phyloP scores from a whole-genome alignment of 768 basidiomycete genomes.

The Lentinus tigrinus region DNA sequence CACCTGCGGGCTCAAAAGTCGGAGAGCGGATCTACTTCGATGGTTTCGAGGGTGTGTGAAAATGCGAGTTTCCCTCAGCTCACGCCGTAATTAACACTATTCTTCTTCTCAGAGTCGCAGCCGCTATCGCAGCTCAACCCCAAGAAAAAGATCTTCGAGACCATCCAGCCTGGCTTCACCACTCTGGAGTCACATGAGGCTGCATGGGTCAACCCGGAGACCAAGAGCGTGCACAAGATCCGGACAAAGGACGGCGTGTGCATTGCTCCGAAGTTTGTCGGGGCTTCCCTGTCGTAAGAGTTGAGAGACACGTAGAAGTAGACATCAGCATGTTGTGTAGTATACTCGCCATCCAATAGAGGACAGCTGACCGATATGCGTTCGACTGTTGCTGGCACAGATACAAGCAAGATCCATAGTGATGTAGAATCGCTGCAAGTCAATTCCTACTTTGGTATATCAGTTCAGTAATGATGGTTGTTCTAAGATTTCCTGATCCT shows the following conservation, averaged over 20 bases:
- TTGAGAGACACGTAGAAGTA: not conserved
- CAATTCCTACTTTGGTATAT: no score
- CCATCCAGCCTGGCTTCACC: constrained; percentile 93
- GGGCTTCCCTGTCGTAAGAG: constrained; percentile 85
- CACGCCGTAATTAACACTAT: not conserved
- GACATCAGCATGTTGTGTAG: not conserved
- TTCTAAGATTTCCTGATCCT: no score
- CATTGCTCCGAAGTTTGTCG: constrained; percentile 75
- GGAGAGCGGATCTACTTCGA: constrained; percentile 97
- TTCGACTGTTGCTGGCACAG: no score
- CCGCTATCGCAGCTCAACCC: constrained; percentile 90
- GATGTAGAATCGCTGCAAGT: no score
- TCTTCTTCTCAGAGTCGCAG: constrained; percentile 43
- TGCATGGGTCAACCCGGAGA: constrained; percentile 87
- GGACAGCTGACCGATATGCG: not conserved
- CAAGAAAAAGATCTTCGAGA: constrained; percentile 99
- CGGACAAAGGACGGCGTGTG: constrained; percentile 85
- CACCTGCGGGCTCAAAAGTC: constrained; percentile 81
- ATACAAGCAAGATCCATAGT: no score
- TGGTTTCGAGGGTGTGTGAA: constrained; percentile 73
- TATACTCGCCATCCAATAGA: not conserved
- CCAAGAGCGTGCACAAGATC: constrained; percentile 79
- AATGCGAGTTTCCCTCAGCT: not conserved
- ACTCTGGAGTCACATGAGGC: constrained; percentile 87
- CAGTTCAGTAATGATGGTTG: no score